phyloP scores from a whole-genome alignment of 176 grass and related monocot species.

The Alopecurus myosuroides region DNA sequence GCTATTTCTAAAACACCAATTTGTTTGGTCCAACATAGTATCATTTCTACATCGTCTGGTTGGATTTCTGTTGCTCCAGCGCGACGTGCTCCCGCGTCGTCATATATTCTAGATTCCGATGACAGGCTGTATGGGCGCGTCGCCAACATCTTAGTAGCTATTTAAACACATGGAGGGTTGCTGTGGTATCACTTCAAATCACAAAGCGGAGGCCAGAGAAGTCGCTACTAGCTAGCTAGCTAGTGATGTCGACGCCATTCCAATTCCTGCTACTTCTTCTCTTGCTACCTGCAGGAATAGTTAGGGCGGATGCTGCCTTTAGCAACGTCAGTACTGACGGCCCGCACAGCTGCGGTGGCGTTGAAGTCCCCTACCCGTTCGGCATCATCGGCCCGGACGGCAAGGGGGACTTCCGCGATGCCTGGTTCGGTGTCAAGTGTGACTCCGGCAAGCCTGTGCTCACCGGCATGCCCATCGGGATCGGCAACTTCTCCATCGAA shows the following conservation, averaged over 20 bases:
- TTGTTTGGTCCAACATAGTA: no score
- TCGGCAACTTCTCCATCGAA: neutral
- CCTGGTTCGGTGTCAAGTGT: conserved; percentile 42
- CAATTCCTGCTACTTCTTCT: neutral
- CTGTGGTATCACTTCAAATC: no score
- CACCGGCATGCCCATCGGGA: fast-evolving
- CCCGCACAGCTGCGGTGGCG: conserved; percentile 29
- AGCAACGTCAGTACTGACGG: neutral
- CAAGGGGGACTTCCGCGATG: neutral
- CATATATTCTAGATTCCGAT: no score
- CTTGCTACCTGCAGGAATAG: neutral
- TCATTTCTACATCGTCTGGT: no score
- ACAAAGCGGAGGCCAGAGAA: no score
- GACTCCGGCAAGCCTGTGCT: neutral
- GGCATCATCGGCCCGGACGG: neutral
- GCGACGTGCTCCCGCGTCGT: no score
- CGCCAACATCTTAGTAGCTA: no score
- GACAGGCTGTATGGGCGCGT: no score
- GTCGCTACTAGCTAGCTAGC: no score
- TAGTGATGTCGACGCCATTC: neutral
- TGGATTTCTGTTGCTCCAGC: no score
- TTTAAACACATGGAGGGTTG: no score
- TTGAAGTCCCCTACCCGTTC: conserved; percentile 43
- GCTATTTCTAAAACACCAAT: no score
- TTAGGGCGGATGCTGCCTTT: neutral